Percentiles rank a stretch among this genome's conserved stretches.
These are phyloP conservation scores for Leishmania martiniquensis DNA, from an alignment of 208 protist species.

Conservation along the genomic window DNA sequence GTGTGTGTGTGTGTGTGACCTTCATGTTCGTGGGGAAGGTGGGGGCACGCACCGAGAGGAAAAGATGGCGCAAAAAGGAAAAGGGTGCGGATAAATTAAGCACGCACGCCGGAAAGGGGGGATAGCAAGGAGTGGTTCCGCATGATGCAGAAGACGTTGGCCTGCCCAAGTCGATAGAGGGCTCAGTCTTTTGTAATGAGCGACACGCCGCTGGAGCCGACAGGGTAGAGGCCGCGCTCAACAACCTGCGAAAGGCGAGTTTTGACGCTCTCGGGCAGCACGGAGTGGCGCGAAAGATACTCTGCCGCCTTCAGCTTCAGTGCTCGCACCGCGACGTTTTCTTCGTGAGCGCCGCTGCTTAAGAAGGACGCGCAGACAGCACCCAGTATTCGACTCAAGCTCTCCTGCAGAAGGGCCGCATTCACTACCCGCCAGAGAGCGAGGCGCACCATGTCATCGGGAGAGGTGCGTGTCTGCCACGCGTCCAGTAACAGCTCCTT, in stretches of 20 bases:
- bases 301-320: conserved; percentile 53
- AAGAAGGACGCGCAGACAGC: conserved; percentile 64
- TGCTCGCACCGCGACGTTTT: conserved; percentile 44
- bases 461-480: conserved; percentile 51
- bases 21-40: background rate
- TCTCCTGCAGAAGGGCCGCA: conserved; percentile 15
- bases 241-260: conserved; percentile 35
- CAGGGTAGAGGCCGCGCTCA: conserved; percentile 67
- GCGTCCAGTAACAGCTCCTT: conserved; percentile 43
- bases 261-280: conserved; percentile 41
- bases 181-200: conserved; percentile 47
- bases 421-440: conserved; percentile 52
- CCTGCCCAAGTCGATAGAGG: background rate
- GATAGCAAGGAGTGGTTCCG: background rate
- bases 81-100: background rate
- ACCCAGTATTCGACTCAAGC: conserved; percentile 26
- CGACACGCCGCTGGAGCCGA: conserved; percentile 55
- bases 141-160: background rate
- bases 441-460: conserved; percentile 53
- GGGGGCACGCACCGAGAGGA: background rate
- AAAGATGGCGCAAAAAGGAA: background rate
- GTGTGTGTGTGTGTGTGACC: background rate
- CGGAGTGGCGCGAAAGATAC: conserved; percentile 24
- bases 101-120: background rate
- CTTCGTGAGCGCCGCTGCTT: conserved; percentile 35